Evolutionary conservation across 331 rosid species (phyloP).

Genomic region (Rosa hybrid): DNA sequence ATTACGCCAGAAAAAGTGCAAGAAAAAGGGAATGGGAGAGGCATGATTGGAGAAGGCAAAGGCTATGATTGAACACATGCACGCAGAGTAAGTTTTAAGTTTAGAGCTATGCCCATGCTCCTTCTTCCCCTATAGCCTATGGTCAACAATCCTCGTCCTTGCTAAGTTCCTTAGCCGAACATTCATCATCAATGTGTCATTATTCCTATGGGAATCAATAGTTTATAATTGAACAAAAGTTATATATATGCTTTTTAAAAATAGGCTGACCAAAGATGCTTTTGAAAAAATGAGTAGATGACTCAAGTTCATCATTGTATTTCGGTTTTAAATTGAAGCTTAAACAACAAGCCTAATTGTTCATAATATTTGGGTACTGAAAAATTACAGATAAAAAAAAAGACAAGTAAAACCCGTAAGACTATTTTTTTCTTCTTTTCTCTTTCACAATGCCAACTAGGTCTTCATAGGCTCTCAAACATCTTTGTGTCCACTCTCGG

Average conservation of each 20-base stretch:
- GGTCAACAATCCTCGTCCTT: constrained; percentile 43
- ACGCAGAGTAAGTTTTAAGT: constrained; percentile 55
- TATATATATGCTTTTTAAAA: neutral
- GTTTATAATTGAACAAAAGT: neutral
- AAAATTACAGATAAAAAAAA: too few relatives aligned
- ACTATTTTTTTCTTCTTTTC: too few relatives aligned
- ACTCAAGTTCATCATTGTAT: neutral
- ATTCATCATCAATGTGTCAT: neutral
- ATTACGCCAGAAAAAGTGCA: constrained; percentile 19
- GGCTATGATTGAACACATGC: constrained; percentile 47
- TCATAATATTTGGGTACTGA: neutral
- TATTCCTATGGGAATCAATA: neutral
- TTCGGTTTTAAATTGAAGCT: neutral
- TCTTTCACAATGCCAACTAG: too few relatives aligned
- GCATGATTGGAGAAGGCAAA: constrained; percentile 37
- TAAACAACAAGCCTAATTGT: neutral
- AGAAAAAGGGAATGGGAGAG: constrained; percentile 22
- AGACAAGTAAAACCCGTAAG: too few relatives aligned
- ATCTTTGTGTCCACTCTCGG: neutral
- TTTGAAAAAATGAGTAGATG: neutral
- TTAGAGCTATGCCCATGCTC: constrained; percentile 21
- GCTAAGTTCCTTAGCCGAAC: constrained; percentile 1
- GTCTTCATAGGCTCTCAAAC: neutral
- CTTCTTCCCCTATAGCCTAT: constrained; percentile 11
- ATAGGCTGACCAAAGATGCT: neutral